Evolutionary conservation across 331 rosid genomes (phyloP).

Genomic region (Prunus yedoensis): DNA sequence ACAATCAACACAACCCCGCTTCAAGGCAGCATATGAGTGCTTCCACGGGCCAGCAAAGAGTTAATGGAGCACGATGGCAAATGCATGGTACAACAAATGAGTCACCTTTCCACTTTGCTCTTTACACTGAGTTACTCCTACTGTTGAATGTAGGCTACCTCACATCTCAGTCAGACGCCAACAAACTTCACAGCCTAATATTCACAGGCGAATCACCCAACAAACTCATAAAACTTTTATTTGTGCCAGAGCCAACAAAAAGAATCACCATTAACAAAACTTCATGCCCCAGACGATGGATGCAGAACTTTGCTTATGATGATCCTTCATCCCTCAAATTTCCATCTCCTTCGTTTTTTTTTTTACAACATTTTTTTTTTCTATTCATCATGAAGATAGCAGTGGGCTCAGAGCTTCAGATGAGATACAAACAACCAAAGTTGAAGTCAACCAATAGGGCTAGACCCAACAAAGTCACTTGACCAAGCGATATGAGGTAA

Average conservation of each 20-base stretch:
- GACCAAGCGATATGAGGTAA: neutral
- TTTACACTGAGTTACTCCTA: neutral
- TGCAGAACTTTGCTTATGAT: neutral
- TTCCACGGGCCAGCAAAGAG: neutral
- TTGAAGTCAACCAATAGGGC: conserved; percentile 12
- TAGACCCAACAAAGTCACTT: conserved; percentile 7
- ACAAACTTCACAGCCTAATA: conserved; percentile 8
- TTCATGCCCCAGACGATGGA: neutral
- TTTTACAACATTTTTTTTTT: neutral
- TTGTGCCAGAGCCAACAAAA: conserved; percentile 13
- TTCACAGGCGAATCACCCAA: neutral
- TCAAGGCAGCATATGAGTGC: neutral
- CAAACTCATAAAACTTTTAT: neutral
- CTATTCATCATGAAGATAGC: conserved; percentile 4
- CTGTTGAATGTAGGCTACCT: neutral
- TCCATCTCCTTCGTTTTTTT: neutral
- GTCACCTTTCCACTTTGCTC: conserved; percentile 3
- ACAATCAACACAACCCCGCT: neutral
- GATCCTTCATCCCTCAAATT: neutral
- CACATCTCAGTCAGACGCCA: neutral
- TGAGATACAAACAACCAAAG: conserved; percentile 3
- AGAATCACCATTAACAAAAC: conserved; percentile 1
- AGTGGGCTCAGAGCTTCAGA: neutral
- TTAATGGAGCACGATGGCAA: neutral
- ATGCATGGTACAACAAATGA: neutral